Percentiles rank a stretch among this genome's conserved stretches.
Evolutionary conservation across 345 rosid species (phyloP).

Genomic region (Eucalyptus tenuipes): DNA sequence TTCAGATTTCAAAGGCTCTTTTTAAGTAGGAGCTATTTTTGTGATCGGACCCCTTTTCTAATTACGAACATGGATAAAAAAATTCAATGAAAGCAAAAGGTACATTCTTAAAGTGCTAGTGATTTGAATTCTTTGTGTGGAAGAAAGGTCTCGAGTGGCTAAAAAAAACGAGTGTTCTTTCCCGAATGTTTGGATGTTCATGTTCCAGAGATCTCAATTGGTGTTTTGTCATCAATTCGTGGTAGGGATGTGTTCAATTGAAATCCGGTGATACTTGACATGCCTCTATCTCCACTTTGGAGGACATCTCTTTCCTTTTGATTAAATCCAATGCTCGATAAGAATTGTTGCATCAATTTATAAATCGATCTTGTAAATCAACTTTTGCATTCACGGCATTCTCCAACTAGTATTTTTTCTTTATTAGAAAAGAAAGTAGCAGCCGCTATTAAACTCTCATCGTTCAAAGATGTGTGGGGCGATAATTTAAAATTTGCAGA

Average conservation of each 20-base stretch:
- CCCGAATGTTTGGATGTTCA: background rate
- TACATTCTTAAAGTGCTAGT: background rate
- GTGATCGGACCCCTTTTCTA: background rate
- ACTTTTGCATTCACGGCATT: background rate
- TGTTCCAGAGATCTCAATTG: background rate
- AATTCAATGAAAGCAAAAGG: background rate
- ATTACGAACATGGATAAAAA: background rate
- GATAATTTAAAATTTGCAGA: background rate
- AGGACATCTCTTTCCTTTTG: background rate
- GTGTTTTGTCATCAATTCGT: background rate
- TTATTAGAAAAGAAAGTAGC: background rate
- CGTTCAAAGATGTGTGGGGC: background rate
- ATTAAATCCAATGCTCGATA: background rate
- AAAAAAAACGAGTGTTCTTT: background rate
- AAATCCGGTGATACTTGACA: background rate
- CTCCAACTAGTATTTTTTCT: background rate
- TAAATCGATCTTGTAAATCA: background rate
- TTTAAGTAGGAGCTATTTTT: background rate
- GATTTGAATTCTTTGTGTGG: background rate
- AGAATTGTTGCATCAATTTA: background rate
- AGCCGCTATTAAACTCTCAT: background rate
- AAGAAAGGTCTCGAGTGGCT: background rate
- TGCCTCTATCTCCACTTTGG: conserved; percentile 3
- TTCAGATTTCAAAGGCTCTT: background rate
- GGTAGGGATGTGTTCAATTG: background rate